Evolutionary conservation across 345 rosid species (phyloP).

Genomic region (Carallia pectinifolia): DNA sequence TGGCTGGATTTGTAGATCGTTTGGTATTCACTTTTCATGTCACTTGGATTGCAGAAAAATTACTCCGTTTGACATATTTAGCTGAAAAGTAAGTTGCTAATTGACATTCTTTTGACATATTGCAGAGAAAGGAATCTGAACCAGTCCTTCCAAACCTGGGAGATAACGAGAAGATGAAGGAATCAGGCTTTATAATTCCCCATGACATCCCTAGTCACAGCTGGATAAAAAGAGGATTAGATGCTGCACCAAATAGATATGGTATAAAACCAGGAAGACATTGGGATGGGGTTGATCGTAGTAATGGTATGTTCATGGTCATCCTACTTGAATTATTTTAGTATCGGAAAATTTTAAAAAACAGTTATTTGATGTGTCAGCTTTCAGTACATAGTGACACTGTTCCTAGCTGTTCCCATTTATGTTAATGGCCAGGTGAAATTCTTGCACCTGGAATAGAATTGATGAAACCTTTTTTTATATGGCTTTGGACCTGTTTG

Average conservation of each 20-base stretch:
- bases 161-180: conserved; percentile 80
- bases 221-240: conserved; percentile 78
- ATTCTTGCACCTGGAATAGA: too few species aligned
- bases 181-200: conserved; percentile 84
- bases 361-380: background rate
- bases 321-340: too few species aligned
- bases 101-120: conserved; percentile 11
- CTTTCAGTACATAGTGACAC: too few species aligned
- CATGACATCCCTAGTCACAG: conserved; percentile 78
- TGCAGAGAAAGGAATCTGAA: conserved; percentile 60
- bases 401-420: too few species aligned
- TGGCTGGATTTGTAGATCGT: background rate
- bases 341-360: background rate
- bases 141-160: conserved; percentile 64
- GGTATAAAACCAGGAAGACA: conserved; percentile 94
- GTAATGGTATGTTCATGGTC: conserved; percentile 51
- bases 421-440: too few species aligned
- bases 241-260: conserved; percentile 79
- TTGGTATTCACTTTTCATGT: background rate
- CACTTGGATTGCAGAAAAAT: background rate
- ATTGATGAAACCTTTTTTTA: too few species aligned
- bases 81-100: background rate
- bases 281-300: conserved; percentile 98
- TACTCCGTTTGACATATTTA: background rate
- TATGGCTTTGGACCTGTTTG: too few species aligned